Base-by-base conservation (phyloP, 495 filamentous ascomycete genomes). In the Xanthoparmelia taractica region DNA sequence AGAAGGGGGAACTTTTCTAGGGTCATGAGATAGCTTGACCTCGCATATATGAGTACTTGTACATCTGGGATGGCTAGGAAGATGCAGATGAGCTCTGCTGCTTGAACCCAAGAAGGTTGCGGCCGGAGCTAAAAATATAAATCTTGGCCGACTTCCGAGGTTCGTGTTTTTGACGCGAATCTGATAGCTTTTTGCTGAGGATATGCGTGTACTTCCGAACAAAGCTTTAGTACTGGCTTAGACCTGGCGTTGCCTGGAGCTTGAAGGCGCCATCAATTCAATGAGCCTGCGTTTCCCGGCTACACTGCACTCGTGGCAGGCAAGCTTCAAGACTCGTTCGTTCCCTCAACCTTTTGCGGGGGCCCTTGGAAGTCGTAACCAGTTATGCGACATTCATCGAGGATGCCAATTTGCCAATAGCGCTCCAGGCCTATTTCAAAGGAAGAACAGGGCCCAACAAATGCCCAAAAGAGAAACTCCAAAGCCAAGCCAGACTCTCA, bases 281-380 rank as follows among this genome's bases (percentile, higher is more conserved):
- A 52, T 52, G 48, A 52, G 25, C 17, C 27, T 29, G 27, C 47
- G 47, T 4, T 50, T 27, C 11, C 47, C 25, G 25, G 11, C 47
- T 50, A 50, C 47, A 29, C 47, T 29, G 25, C 60, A 61, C n/a
- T 34, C 29, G 20, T 56, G 45, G 36, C 60, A 43, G 27, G 60
- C 60, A 43, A 38, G 50, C 37, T 43, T 56, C 36, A 27, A 62
- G 41, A 38, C 37, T 57, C n/a, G 37, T 25, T 31, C 33, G 18
- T 7, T 11, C 37, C 29, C 27, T 29, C 47, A 23, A 20, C 18
- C 36, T 15, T 33, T 11, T 13, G 41, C 48, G 4, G 40, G 11
- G 23, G 27, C 18, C 37, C 37, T 33, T 27, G 27, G 27, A 13
- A 56, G 23, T 20, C 60, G 48, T 23, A 17, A 27, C 8, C 25